Evolutionary conservation across 108 stramenopile genomes (phyloP).

Genomic region (Cyclotella cryptica): DNA sequence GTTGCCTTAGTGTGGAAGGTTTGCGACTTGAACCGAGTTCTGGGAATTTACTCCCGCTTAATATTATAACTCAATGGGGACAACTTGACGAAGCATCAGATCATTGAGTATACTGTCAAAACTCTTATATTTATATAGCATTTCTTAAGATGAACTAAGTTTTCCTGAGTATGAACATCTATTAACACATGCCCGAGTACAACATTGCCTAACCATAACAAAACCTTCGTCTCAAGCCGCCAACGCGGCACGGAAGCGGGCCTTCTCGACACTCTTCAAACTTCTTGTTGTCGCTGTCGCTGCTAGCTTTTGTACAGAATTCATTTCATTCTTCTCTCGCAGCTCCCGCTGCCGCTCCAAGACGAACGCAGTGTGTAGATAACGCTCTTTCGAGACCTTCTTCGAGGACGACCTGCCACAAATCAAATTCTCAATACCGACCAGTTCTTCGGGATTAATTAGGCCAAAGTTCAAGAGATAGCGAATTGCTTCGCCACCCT

Average conservation of each 20-base stretch:
- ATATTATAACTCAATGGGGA: no score
- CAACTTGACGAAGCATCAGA: no score
- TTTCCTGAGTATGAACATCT: no score
- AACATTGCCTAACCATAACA: neutral
- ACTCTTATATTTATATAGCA: no score
- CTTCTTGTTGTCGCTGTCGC: neutral
- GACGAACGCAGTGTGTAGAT: neutral
- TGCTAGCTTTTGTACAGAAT: neutral
- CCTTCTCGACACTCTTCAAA: constrained; percentile 12
- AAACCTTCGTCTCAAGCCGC: neutral
- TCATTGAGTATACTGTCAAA: no score
- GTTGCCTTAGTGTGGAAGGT: no score
- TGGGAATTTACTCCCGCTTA: no score
- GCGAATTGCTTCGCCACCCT: neutral
- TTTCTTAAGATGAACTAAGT: no score
- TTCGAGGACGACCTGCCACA: neutral
- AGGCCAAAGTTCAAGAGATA: neutral
- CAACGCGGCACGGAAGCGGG: neutral
- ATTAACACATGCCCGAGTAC: no score
- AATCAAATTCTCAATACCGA: constrained; percentile 11
- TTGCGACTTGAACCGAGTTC: no score
- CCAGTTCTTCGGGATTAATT: neutral
- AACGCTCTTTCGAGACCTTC: constrained; percentile 6
- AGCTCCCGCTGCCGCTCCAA: neutral
- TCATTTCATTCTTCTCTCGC: neutral